phyloP scores from a whole-genome alignment of 306 rosid genomes.

The Vigna angularis region DNA sequence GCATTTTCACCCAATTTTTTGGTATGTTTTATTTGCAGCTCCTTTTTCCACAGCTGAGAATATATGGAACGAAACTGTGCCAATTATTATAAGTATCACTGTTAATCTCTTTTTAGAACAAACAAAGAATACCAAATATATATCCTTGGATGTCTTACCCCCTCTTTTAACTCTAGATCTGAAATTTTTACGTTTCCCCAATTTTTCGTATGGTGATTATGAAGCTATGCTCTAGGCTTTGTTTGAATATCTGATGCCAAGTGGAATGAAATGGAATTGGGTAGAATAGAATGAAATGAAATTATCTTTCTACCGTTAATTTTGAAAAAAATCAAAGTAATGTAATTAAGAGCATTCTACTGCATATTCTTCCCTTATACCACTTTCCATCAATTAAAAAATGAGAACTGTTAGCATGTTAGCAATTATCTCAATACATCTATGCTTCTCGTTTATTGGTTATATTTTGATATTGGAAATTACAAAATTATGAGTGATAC shows the following conservation, averaged over 20 bases:
- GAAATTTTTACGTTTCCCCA: neutral
- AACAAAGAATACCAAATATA: neutral
- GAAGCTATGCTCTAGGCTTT: neutral
- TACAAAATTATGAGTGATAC: neutral
- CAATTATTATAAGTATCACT: conserved; percentile 15
- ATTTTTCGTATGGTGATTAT: neutral
- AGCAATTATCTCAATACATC: neutral
- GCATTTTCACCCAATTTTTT: conserved; percentile 94
- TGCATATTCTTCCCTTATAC: neutral
- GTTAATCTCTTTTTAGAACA: neutral
- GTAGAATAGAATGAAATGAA: neutral
- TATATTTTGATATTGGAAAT: neutral
- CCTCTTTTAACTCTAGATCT: neutral
- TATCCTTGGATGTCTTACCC: neutral
- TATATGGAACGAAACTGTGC: conserved; percentile 28
- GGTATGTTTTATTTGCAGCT: conserved; percentile 62
- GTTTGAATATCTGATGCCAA: neutral
- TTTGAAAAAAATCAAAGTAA: neutral
- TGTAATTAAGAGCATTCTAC: neutral
- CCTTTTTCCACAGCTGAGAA: conserved; percentile 20
- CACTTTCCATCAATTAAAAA: neutral
- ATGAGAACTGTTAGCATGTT: neutral
- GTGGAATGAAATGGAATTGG: neutral
- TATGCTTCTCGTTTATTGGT: neutral
- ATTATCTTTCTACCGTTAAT: neutral